These are phyloP conservation scores for Saturnispora galanensis DNA, from an alignment of 805 yeast genomes.

Conservation along the genomic window DNA sequence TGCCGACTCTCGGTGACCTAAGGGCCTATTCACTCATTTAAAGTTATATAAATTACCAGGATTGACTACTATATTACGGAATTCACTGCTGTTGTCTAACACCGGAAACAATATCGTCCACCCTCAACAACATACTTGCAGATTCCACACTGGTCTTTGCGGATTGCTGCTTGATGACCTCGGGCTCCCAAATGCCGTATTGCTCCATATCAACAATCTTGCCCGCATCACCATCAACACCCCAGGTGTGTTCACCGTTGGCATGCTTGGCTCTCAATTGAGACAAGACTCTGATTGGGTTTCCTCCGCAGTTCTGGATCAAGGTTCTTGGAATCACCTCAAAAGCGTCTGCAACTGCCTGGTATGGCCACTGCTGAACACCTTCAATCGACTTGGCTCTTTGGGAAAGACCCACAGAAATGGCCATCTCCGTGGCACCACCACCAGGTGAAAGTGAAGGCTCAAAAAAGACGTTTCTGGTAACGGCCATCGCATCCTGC, in stretches of 20 bases:
- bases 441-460: slow-evolving; percentile 98
- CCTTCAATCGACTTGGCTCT: slow-evolving; percentile 90
- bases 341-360: slow-evolving; percentile 97
- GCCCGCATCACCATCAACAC: slow-evolving; percentile 92
- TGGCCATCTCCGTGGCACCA: slow-evolving; percentile 99
- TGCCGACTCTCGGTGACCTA: no score
- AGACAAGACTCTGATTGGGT: slow-evolving; percentile 81
- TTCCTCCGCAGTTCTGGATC: slow-evolving; percentile 96
- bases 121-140: slow-evolving; percentile 89
- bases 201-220: slow-evolving; percentile 91
- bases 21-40: no score
- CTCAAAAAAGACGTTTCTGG: slow-evolving; percentile 88
- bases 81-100: slow-evolving; percentile 39
- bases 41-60: no score
- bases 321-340: slow-evolving; percentile 97
- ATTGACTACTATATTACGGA: background rate
- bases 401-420: slow-evolving; percentile 77
- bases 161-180: slow-evolving; percentile 92
- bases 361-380: slow-evolving; percentile 96
- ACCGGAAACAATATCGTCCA: slow-evolving; percentile 96
- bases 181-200: slow-evolving; percentile 99
- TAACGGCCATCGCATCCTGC: slow-evolving; percentile 97
- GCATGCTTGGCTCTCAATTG: slow-evolving; percentile 96
- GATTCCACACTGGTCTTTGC: slow-evolving; percentile 97
- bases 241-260: slow-evolving; percentile 73